A percentile compares a stretch with the other conserved stretches of the same genome.
These are phyloP conservation scores for Cairneyella variabilis DNA, from an alignment of 495 filamentous ascomycete genomes.

Conservation along the genomic window DNA sequence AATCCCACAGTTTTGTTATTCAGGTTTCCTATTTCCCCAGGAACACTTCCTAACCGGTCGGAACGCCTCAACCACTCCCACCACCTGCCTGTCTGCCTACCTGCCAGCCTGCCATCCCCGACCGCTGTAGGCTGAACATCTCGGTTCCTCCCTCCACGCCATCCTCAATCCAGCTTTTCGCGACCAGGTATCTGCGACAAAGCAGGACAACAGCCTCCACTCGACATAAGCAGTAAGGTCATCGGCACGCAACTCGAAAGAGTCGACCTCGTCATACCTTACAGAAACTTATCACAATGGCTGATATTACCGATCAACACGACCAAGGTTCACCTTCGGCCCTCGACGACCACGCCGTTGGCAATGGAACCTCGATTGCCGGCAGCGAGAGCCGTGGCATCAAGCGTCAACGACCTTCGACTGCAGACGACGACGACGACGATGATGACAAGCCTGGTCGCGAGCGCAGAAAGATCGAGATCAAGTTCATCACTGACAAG, in stretches of 20 bases:
- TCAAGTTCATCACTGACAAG: conserved; percentile 99
- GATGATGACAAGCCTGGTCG: conserved; percentile 97
- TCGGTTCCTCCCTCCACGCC: conserved; percentile 31
- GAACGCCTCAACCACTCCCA: conserved; percentile 14
- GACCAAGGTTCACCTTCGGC: conserved; percentile 55
- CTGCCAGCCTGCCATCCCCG: conserved; percentile 2
- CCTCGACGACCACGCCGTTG: conserved; percentile 58
- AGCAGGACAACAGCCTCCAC: conserved; percentile 25
- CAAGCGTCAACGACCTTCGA: conserved; percentile 83
- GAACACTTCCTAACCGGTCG: conserved; percentile 21
- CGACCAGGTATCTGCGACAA: conserved; percentile 27
- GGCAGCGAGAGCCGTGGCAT: conserved; percentile 70
- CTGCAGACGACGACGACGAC: conserved; percentile 93
- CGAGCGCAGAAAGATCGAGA: conserved; percentile 99
- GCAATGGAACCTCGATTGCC: conserved; percentile 55
- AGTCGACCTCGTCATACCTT: conserved; percentile 29
- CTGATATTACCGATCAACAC: conserved; percentile 60
- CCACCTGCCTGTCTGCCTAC: not conserved
- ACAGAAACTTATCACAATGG: conserved; percentile 36
- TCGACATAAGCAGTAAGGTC: conserved; percentile 28
- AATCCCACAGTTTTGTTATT: conserved; percentile 24
- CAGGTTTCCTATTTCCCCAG: conserved; percentile 14
- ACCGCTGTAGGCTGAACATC: conserved; percentile 15
- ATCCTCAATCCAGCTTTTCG: conserved; percentile 26
- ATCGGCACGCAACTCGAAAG: conserved; percentile 28